Conservation (phyloP, 495 filamentous ascomycete species). For the Rostrohypoxylon terebratum region DNA sequence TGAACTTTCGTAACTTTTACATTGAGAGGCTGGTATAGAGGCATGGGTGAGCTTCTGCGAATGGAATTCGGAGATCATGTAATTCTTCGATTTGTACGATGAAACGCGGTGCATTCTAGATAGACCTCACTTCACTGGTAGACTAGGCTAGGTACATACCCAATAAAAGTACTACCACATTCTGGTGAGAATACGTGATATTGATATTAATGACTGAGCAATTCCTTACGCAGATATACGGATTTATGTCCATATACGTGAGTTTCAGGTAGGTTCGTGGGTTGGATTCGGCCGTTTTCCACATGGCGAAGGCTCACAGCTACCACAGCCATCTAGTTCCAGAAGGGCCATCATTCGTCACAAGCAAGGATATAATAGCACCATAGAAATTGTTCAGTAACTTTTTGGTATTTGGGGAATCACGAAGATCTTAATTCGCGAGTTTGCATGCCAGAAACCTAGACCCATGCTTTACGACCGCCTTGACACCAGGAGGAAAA, state of each 20-base stretch:
- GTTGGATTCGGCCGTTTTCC: not conserved
- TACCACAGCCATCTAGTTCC: not conserved
- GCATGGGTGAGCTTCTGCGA: not conserved
- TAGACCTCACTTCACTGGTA: no score
- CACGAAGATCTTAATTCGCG: conserved; percentile 52
- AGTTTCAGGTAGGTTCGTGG: not conserved
- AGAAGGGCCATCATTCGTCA: not conserved
- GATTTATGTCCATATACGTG: no score
- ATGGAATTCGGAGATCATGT: no score
- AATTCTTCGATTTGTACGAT: no score
- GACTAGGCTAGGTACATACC: no score
- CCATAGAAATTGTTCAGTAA: conserved; percentile 35
- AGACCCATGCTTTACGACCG: conserved; percentile 55
- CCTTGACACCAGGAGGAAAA: conserved; percentile 55
- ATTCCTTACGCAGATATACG: no score
- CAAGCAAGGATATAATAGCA: not conserved
- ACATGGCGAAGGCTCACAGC: not conserved
- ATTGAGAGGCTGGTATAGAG: not conserved
- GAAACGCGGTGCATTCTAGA: not conserved
- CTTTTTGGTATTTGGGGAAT: conserved; percentile 51
- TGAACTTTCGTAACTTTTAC: not conserved
- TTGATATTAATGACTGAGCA: no score
- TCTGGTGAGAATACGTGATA: no score
- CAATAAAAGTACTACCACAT: no score
- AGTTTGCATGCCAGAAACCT: conserved; percentile 55